Evolutionary conservation across 345 rosid genomes (phyloP).

Genomic region (Populus pruinosa): DNA sequence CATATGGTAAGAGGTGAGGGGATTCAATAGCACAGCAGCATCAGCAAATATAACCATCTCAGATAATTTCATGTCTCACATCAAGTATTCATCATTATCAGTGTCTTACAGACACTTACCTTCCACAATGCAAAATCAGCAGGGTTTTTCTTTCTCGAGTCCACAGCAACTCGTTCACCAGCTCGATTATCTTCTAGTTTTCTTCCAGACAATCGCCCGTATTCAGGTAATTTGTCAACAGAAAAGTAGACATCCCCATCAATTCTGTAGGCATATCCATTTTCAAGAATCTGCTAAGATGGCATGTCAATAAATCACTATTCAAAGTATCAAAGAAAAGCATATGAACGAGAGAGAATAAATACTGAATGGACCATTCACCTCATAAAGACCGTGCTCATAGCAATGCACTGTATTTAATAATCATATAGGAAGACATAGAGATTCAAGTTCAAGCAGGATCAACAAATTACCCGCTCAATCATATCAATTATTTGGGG

Average conservation of each 20-base stretch:
- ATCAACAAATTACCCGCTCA: conserved; percentile 51
- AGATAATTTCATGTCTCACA: background rate
- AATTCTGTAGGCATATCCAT: conserved; percentile 75
- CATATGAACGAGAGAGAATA: background rate
- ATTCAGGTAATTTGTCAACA: conserved; percentile 65
- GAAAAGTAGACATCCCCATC: conserved; percentile 81
- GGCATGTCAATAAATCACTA: conserved; percentile 11
- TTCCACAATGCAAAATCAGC: conserved; percentile 99
- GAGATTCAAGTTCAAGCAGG: background rate
- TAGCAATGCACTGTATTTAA: background rate
- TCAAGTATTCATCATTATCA: background rate
- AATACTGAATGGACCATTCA: background rate
- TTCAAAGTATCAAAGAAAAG: background rate
- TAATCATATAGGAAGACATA: background rate
- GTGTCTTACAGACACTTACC: conserved; percentile 28
- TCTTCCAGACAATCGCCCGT: conserved; percentile 81
- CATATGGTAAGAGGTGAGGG: background rate
- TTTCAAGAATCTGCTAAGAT: conserved; percentile 67
- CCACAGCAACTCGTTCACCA: conserved; percentile 91
- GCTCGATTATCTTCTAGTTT: conserved; percentile 90
- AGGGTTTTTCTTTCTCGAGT: conserved; percentile 81
- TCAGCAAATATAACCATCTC: background rate
- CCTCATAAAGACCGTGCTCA: background rate
- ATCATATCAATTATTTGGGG: conserved; percentile 85
- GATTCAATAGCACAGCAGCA: background rate